A percentile compares a stretch with the other conserved stretches of the same genome.
Conservation (phyloP, 2,329 filamentous ascomycete genomes). For the Fusarium sp. region DNA sequence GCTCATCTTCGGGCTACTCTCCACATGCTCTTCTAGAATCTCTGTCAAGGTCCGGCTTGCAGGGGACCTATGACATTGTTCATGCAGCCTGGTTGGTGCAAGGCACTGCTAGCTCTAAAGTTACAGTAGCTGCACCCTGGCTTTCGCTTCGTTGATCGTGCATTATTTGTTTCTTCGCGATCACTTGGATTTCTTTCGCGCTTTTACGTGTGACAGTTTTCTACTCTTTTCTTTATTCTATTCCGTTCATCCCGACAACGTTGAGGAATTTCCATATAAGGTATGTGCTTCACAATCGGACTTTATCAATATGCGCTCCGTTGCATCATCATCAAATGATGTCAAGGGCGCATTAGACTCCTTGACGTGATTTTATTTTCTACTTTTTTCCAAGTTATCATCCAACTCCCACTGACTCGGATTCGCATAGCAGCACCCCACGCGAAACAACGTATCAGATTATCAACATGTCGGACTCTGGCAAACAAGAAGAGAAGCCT, state of each 20-base stretch:
- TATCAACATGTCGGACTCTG: slow-evolving; percentile 50
- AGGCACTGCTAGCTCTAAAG: slow-evolving; percentile 1
- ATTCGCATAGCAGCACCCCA: slow-evolving; percentile 8
- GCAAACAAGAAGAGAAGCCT: slow-evolving; percentile 48
- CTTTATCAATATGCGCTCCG: background rate
- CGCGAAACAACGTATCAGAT: background rate
- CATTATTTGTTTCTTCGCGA: slow-evolving; percentile 26
- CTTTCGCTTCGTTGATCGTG: slow-evolving; percentile 22
- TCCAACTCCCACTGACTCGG: slow-evolving; percentile 21
- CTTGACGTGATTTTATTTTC: background rate
- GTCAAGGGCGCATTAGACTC: slow-evolving; percentile 20
- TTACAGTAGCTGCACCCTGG: slow-evolving; percentile 21
- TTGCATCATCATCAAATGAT: slow-evolving; percentile 23
- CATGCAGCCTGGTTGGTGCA: slow-evolving; percentile 17
- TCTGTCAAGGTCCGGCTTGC: slow-evolving; percentile 1
- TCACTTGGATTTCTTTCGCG: slow-evolving; percentile 2
- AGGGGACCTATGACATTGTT: slow-evolving; percentile 17
- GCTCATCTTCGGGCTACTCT: slow-evolving; percentile 37
- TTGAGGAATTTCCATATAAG: slow-evolving; percentile 1
- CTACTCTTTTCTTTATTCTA: background rate
- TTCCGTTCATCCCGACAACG: background rate
- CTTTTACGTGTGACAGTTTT: background rate
- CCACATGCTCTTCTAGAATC: slow-evolving; percentile 14
- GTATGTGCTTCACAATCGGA: slow-evolving; percentile 6
- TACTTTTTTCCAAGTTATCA: slow-evolving; percentile 8